A percentile compares a stretch with the other conserved stretches of the same genome.
Conservation (phyloP, 2,329 filamentous ascomycete species). For the Cercospora sp. region DNA sequence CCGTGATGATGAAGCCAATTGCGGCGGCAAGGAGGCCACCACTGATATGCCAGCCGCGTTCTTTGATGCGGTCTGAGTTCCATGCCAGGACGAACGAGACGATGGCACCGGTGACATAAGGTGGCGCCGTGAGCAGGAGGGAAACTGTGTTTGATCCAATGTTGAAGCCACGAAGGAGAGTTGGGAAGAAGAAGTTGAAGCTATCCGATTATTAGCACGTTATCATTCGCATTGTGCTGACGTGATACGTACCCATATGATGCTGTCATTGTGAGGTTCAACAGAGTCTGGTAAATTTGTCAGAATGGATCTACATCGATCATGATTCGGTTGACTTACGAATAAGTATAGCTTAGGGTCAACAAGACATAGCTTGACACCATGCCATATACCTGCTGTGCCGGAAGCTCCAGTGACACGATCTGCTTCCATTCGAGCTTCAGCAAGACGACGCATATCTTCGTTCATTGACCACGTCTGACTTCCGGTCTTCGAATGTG, state of each 20-base stretch:
- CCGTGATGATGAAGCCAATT: constrained; percentile 41
- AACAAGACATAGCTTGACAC: constrained; percentile 14
- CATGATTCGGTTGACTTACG: not conserved
- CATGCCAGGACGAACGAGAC: constrained; percentile 21
- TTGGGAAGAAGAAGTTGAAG: constrained; percentile 38
- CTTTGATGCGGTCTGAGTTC: constrained; percentile 35
- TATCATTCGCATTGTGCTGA: not conserved
- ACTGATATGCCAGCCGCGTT: constrained; percentile 51
- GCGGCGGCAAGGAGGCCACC: constrained; percentile 54
- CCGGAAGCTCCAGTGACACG: constrained; percentile 8
- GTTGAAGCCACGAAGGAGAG: constrained; percentile 34
- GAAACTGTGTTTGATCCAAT: constrained; percentile 25
- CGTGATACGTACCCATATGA: not conserved
- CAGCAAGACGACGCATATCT: constrained; percentile 2
- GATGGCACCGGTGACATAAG: constrained; percentile 35
- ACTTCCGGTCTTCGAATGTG: constrained; percentile 9
- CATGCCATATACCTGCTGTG: not conserved
- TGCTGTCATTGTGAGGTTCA: constrained; percentile 1
- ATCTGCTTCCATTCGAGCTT: constrained; percentile 6
- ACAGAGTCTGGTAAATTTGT: not conserved
- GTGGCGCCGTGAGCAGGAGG: constrained; percentile 37
- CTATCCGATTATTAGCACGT: not conserved
- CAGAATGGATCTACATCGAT: not conserved
- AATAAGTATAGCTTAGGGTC: constrained; percentile 30
- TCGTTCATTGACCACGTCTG: constrained; percentile 1